These are phyloP conservation scores for Agapanthus africanus DNA, from an alignment of 106 monocot species.

Conservation along the genomic window DNA sequence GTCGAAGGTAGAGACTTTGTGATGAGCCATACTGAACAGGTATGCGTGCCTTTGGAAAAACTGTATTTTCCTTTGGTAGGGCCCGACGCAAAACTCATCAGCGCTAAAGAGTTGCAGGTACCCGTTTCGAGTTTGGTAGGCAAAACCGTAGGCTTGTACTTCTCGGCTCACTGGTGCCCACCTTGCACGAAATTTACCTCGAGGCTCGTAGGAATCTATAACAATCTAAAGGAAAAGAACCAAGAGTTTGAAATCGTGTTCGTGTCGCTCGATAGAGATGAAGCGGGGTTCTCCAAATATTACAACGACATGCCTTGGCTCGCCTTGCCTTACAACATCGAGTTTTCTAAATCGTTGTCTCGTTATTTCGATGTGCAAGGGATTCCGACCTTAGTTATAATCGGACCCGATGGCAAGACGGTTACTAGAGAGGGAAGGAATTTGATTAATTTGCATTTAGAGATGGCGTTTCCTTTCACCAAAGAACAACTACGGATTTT, in stretches of 20 bases:
- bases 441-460: constrained; percentile 44
- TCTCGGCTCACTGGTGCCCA: constrained; percentile 42
- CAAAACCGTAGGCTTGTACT: constrained; percentile 57
- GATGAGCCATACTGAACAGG: constrained; percentile 24
- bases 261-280: constrained; percentile 46
- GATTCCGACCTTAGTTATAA: constrained; percentile 33
- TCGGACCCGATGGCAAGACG: constrained; percentile 50
- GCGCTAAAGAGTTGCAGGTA: constrained; percentile 36
- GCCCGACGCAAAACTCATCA: constrained; percentile 2
- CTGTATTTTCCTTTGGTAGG: constrained; percentile 6
- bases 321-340: constrained; percentile 29
- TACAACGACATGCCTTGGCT: constrained; percentile 55
- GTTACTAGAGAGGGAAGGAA: constrained; percentile 41
- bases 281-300: constrained; percentile 23
- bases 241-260: constrained; percentile 47
- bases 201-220: constrained; percentile 27
- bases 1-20: constrained; percentile 31
- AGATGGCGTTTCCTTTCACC: constrained; percentile 47
- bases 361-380: constrained; percentile 37
- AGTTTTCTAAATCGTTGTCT: constrained; percentile 22
- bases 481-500: constrained; percentile 19
- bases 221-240: constrained; percentile 27
- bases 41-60: constrained; percentile 11
- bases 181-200: constrained; percentile 51
- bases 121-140: constrained; percentile 32